phyloP scores from a whole-genome alignment of 345 rosid species.

The Sisymbrium altissimum region DNA sequence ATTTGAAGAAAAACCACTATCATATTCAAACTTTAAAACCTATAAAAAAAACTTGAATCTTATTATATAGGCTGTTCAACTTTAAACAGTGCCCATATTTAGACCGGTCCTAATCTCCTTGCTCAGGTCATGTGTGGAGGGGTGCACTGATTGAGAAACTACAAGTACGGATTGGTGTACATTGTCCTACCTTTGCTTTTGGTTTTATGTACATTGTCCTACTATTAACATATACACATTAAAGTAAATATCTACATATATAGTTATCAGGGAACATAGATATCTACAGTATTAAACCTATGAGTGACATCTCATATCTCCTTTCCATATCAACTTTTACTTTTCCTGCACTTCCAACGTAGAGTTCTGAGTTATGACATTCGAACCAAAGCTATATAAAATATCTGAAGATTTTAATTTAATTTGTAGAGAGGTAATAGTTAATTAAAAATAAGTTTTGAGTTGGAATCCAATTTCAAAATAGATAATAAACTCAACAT shows the following conservation, averaged over 20 bases:
- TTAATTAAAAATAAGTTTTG: too few species aligned
- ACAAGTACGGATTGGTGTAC: slow-evolving; percentile 32
- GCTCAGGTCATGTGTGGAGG: slow-evolving; percentile 10
- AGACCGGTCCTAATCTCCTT: slow-evolving; percentile 8
- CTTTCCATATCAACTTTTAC: slow-evolving; percentile 12
- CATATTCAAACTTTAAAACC: not conserved
- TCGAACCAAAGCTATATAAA: not conserved
- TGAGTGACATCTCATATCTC: slow-evolving; percentile 25
- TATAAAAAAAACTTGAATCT: not conserved
- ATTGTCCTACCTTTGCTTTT: slow-evolving; percentile 12
- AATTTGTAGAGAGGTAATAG: too few species aligned
- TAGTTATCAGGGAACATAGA: not conserved
- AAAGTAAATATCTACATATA: slow-evolving; percentile 1
- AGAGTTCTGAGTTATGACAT: too few species aligned
- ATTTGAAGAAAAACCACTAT: not conserved
- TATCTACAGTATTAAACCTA: not conserved
- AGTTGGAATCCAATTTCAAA: too few species aligned
- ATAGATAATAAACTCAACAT: too few species aligned
- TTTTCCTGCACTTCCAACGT: not conserved
- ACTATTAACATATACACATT: not conserved
- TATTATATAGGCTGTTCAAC: not conserved
- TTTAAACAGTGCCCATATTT: not conserved
- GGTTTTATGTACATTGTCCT: slow-evolving; percentile 7
- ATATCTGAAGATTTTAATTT: not conserved
- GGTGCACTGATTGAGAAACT: slow-evolving; percentile 28